Conservation (phyloP, 371 early-diverging fungal species). For the Mucor plumbeus region DNA sequence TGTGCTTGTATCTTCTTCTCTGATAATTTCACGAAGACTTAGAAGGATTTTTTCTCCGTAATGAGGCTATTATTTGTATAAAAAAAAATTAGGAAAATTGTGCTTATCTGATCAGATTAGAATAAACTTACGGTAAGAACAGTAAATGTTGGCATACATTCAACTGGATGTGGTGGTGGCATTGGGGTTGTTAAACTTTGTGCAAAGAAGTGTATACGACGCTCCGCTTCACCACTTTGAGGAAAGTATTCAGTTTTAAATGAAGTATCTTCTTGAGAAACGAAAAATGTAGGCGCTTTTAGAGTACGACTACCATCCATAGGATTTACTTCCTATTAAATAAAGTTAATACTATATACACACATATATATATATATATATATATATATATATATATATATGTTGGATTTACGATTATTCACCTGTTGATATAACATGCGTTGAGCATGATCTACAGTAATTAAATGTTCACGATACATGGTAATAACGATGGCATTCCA, state of each 20-base stretch:
- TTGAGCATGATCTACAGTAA: slow-evolving; percentile 82
- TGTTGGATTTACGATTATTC: slow-evolving; percentile 25
- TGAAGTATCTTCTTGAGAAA: slow-evolving; percentile 82
- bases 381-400: neutral
- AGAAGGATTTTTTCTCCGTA: slow-evolving; percentile 89
- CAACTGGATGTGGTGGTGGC: slow-evolving; percentile 83
- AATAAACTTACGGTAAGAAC: slow-evolving; percentile 67
- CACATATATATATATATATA: too few relatives aligned
- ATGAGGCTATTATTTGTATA: slow-evolving; percentile 63
- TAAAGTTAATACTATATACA: neutral
- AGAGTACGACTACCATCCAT: slow-evolving; percentile 72
- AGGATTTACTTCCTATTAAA: slow-evolving; percentile 50
- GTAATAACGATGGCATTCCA: slow-evolving; percentile 91
- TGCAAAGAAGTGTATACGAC: slow-evolving; percentile 89
- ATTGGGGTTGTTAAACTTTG: slow-evolving; percentile 87
- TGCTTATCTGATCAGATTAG: neutral
- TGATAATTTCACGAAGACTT: slow-evolving; percentile 82
- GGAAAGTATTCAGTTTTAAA: slow-evolving; percentile 82
- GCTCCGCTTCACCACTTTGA: slow-evolving; percentile 81
- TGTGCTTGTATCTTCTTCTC: slow-evolving; percentile 83
- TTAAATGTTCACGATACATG: slow-evolving; percentile 86
- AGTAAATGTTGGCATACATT: slow-evolving; percentile 88
- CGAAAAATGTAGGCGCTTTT: slow-evolving; percentile 85
- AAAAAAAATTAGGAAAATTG: neutral
- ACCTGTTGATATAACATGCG: slow-evolving; percentile 84